Evolutionary conservation across 1,139 yeast species (phyloP), one percentile per base, ranked within the genome.

Genomic region (Pichia sp.): DNA sequence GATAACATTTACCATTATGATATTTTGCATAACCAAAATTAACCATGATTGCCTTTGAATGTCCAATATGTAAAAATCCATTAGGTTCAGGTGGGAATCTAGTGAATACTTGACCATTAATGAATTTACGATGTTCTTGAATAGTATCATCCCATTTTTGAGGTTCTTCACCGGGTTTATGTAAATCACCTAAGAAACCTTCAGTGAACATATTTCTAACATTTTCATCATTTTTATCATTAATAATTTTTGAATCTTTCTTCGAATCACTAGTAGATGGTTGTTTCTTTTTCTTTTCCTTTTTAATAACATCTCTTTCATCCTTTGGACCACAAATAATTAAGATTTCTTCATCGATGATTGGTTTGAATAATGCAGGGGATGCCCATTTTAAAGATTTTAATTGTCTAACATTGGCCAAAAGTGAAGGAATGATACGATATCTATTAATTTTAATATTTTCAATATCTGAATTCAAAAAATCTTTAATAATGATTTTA

Each of bases 21-120:
- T 73, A 84, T 68, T 87, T 84, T 45, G 99, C 99, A 67, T 77
- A 93, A 18, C 98, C 98, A 69, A 93, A 93, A 69, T 93, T 91
- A 54, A 93, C 96, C 79, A 93, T 87, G 67, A 93, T 93, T 49
- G 99, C 99, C 73, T 95, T 95, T 47, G 96, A 87, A 68, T 93
- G 99, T 46, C 99, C 99, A 70, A 93, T 93, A 68, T 93, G 99
- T 66, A 93, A 77, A 66, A 83, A 93, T 53, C 99, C 99, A 68
- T 91, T 91, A 49, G 99, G 99, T 72, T 93, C 99, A 8, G 99
- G 99, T 36, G 99, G 99, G 74, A 93, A 93, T 67, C 99, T 82
- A 1, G 99, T 95, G 64, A 79, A 83, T 25, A 93, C 98, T 63
- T 80, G 76, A 45, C 97, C 96, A 36, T 80, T 76, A 42, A 96